Evolutionary conservation across 2,329 filamentous ascomycete species (phyloP).

Genomic region (Phialophora macrospora): DNA sequence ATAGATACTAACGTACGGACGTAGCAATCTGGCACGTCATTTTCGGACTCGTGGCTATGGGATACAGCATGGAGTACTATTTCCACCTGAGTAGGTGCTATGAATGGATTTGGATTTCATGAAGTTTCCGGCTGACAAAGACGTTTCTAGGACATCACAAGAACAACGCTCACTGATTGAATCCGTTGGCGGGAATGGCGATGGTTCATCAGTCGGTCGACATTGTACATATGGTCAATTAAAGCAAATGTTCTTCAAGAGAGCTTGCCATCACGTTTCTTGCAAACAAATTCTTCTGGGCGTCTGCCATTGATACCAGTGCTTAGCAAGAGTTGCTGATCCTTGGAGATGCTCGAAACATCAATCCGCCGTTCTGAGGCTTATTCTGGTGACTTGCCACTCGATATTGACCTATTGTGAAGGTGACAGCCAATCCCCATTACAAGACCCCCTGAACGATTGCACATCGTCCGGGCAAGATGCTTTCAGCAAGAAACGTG

Average conservation of each 20-base stretch:
- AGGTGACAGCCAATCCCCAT: no score
- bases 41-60: constrained; percentile 74
- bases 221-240: constrained; percentile 17
- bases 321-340: no score
- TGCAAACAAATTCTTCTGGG: not conserved
- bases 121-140: constrained; percentile 10
- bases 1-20: constrained; percentile 12
- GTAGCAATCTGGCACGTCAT: constrained; percentile 88
- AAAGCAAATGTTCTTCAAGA: constrained; percentile 6
- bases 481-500: no score
- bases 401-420: no score
- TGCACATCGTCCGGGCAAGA: no score
- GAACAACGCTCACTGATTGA: constrained; percentile 93
- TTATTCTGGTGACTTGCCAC: no score
- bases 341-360: no score
- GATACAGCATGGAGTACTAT: constrained; percentile 99
- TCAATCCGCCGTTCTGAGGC: no score
- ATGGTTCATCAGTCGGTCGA: constrained; percentile 5
- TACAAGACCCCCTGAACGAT: no score
- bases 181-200: constrained; percentile 2
- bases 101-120: constrained; percentile 49
- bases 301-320: no score
- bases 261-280: not conserved
- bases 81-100: constrained; percentile 85
- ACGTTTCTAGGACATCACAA: constrained; percentile 86